Base-by-base conservation (phyloP, 108 stramenopile genomes). In the Stephanodiscus triporus region DNA sequence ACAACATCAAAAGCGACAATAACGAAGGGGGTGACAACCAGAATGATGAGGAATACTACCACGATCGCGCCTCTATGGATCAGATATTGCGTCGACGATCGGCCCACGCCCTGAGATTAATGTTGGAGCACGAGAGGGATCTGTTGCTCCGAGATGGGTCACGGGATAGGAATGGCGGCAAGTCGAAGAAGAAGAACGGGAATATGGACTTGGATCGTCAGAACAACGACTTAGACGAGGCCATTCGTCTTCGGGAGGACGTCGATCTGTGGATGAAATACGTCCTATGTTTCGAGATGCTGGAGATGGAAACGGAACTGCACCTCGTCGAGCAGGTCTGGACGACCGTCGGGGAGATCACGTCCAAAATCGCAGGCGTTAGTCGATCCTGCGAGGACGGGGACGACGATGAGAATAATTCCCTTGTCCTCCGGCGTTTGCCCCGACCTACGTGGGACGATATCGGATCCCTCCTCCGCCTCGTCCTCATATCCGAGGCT, bases 271-370 rank as follows among this genome's bases (percentile, higher is more conserved):
- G 94, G 94, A 90, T 78, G 45, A 82, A 91, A 51, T 95, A 87
- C 61, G 72, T 88, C 10, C 66, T 87, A 48, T 89, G 89, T 63
- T 85, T 83, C 56, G 91, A 95, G 75, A 87, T 88, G 63, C 62
- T 92, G 9, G 94, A 95, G 75, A 89, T 91, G 91, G 94, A 95
- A 81, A 69, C 64, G n/a, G 90, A 92, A 68, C 70, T 74, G 37
- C 94, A 95, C 67, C 76, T 95, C 45, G 78, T 95, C 0, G 90
- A 95, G 66, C 94, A 95, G 63, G 84, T 91, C 9, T 95, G 94
- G 94, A 72, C 80, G 20, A 85, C 88, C 0, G 73, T 91, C 32
- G 71, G 63, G 43, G 86, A 86, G 66, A 68, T 94, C 36, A 69
- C 82, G 29, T 38, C 76, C 47, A 69, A 66, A 19, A 67, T 49